phyloP scores from a whole-genome alignment of 345 rosid species.

The Citrus trifoliata region DNA sequence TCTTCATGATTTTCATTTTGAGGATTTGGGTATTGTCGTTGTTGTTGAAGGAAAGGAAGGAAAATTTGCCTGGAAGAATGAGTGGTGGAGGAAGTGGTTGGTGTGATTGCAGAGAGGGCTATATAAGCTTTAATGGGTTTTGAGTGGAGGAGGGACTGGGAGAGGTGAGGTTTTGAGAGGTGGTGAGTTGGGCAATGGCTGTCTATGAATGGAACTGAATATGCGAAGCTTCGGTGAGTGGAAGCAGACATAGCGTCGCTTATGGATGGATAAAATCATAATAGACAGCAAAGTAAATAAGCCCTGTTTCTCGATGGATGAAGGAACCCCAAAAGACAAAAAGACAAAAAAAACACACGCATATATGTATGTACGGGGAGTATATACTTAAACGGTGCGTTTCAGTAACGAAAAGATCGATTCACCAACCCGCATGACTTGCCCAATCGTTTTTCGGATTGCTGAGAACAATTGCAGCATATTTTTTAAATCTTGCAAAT shows the following conservation, averaged over 20 bases:
- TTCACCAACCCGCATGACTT: rapidly evolving
- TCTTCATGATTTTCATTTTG: slow-evolving; percentile 2
- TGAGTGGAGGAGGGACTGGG: slow-evolving; percentile 12
- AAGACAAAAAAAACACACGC: no score
- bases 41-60: slow-evolving; percentile 44
- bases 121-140: slow-evolving; percentile 14
- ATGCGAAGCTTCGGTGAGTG: not conserved
- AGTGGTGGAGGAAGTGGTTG: slow-evolving; percentile 23
- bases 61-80: slow-evolving; percentile 51
- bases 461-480: no score
- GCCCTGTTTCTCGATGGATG: not conserved
- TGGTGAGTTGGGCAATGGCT: not conserved
- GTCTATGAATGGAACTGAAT: slow-evolving; percentile 4
- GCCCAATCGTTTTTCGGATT: no score
- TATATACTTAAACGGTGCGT: not conserved
- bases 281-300: not conserved
- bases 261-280: not conserved
- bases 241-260: not conserved
- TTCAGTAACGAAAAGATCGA: not conserved
- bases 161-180: slow-evolving; percentile 5
- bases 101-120: slow-evolving; percentile 35
- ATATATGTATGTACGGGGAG: rapidly evolving
- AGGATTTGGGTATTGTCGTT: not conserved
- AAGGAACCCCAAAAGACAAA: not conserved
- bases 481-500: no score